A percentile compares a stretch with the other conserved stretches of the same genome.
Evolutionary conservation across 225 moss, liverwort and hornwort species (phyloP).

Genomic region (Sphagnum contortum): DNA sequence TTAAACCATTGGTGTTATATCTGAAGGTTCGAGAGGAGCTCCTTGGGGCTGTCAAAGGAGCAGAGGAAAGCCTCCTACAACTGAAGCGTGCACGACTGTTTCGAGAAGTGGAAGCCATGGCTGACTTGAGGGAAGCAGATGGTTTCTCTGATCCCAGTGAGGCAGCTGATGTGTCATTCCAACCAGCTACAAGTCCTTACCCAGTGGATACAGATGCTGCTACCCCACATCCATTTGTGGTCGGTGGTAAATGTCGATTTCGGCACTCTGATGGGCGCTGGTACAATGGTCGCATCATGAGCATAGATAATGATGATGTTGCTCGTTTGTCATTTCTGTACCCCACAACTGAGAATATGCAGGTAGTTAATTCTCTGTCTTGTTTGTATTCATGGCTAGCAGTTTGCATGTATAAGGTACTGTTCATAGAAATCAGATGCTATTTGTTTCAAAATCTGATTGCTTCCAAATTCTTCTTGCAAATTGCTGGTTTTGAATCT

Average conservation of each 20-base stretch:
- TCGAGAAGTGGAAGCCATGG: conserved; percentile 61
- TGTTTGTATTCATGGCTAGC: too few relatives aligned
- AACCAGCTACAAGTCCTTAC: conserved; percentile 13
- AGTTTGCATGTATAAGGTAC: too few relatives aligned
- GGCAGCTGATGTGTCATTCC: conserved; percentile 6
- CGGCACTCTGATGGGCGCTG: conserved; percentile 83
- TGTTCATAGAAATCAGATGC: too few relatives aligned
- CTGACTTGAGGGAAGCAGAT: conserved; percentile 25
- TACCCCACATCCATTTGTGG: conserved; percentile 28
- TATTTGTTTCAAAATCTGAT: too few relatives aligned
- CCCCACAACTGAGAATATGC: conserved; percentile 75
- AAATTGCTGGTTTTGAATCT: neutral
- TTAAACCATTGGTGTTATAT: too few relatives aligned
- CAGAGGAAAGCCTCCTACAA: conserved; percentile 77
- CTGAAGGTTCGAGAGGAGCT: conserved; percentile 77
- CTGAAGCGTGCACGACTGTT: conserved; percentile 71
- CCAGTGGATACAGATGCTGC: conserved; percentile 27
- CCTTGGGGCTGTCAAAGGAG: conserved; percentile 55
- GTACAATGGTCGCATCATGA: conserved; percentile 67
- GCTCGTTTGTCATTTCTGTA: conserved; percentile 72
- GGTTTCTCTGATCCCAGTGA: conserved; percentile 3
- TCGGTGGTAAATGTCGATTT: conserved; percentile 73
- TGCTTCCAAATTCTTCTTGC: too few relatives aligned
- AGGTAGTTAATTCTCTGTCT: conserved; percentile 27
- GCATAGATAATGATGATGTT: conserved; percentile 31